Evolutionary conservation across 305 asterid genomes (phyloP).

Genomic region (Nicotiana rustica): DNA sequence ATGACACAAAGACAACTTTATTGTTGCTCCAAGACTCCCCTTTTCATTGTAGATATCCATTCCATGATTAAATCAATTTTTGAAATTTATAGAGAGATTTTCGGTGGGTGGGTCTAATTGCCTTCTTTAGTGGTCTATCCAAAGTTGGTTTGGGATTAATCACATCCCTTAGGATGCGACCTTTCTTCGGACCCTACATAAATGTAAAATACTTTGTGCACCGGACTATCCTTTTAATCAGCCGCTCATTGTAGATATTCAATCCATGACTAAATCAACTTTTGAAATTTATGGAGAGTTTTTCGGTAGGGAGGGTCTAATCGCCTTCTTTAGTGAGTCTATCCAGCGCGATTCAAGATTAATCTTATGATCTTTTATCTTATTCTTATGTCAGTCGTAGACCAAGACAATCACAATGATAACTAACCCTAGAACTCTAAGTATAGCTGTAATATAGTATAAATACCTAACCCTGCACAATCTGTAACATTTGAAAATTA

Average conservation of each 20-base stretch:
- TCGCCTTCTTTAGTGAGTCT: background rate
- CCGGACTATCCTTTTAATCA: too few species aligned
- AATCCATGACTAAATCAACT: background rate
- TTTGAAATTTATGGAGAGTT: background rate
- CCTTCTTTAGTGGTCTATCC: background rate
- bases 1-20: too few species aligned
- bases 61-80: background rate
- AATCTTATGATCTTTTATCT: background rate
- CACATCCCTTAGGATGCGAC: too few species aligned
- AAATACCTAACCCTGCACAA: background rate
- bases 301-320: background rate
- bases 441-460: background rate
- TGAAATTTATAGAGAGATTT: background rate
- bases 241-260: too few species aligned
- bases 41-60: too few species aligned
- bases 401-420: background rate
- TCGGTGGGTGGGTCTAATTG: background rate
- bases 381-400: background rate
- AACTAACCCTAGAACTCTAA: background rate
- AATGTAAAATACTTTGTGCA: too few species aligned
- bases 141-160: too few species aligned
- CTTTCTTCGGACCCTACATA: too few species aligned
- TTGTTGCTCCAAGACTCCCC: too few species aligned
- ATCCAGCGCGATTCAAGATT: background rate
- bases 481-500: background rate